Evolutionary conservation across 495 filamentous ascomycete species (phyloP).

Genomic region (Rhizodiscina lignyota): DNA sequence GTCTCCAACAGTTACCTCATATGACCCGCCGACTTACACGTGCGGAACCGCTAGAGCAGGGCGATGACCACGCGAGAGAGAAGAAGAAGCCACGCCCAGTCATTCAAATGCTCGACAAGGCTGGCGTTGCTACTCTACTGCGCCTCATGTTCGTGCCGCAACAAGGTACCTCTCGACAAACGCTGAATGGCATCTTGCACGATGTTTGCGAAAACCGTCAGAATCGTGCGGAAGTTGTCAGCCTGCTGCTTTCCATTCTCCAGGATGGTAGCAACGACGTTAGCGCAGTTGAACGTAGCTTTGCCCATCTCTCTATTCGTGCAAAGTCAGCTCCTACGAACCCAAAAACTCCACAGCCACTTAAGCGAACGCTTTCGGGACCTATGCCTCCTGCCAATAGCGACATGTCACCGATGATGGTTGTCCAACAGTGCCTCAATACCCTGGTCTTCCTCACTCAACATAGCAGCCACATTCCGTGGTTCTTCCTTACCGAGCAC

Average conservation of each 20-base stretch:
- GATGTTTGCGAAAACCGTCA: slow-evolving; percentile 88
- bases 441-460: slow-evolving; percentile 64
- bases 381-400: slow-evolving; percentile 37
- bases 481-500: slow-evolving; percentile 92
- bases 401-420: slow-evolving; percentile 82
- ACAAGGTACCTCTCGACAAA: slow-evolving; percentile 61
- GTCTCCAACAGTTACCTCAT: slow-evolving; percentile 35
- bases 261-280: slow-evolving; percentile 91
- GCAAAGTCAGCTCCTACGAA: slow-evolving; percentile 56
- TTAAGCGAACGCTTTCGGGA: slow-evolving; percentile 51
- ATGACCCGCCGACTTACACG: slow-evolving; percentile 31
- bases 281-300: slow-evolving; percentile 86
- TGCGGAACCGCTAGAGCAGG: not conserved
- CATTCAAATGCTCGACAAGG: slow-evolving; percentile 92
- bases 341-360: slow-evolving; percentile 62
- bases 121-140: slow-evolving; percentile 82
- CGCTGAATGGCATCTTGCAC: slow-evolving; percentile 69
- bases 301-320: slow-evolving; percentile 75
- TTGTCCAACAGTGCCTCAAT: slow-evolving; percentile 86
- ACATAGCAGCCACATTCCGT: slow-evolving; percentile 70
- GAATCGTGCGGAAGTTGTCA: slow-evolving; percentile 88
- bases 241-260: slow-evolving; percentile 80
- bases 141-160: slow-evolving; percentile 94
- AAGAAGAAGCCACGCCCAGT: slow-evolving; percentile 55
- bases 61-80: not conserved